A percentile compares a stretch with the other conserved stretches of the same genome.
Evolutionary conservation across 1,139 yeast species (phyloP).

Genomic region (Yarrowia galli): DNA sequence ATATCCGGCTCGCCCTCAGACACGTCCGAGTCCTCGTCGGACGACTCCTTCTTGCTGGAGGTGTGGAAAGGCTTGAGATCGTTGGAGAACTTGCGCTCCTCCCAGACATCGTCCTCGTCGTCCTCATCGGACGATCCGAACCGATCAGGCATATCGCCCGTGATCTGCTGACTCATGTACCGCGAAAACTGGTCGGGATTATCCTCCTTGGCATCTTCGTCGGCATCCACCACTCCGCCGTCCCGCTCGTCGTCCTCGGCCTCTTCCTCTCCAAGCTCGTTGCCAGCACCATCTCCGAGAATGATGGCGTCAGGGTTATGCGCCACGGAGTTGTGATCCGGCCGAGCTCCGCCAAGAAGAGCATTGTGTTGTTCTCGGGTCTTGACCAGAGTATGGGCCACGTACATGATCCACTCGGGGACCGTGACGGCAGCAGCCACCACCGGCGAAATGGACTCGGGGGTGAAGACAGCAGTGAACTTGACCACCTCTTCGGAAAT

Average conservation of each 20-base stretch:
- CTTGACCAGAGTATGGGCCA: constrained; percentile 80
- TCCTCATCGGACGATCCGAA: constrained; percentile 55
- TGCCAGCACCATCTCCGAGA: constrained; percentile 47
- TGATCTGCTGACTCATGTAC: constrained; percentile 76
- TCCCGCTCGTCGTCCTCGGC: constrained; percentile 42
- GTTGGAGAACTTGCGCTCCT: constrained; percentile 37
- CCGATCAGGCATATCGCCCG: constrained; percentile 61
- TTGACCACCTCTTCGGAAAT: constrained; percentile 98
- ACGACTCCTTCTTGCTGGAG: constrained; percentile 22
- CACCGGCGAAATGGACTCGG: constrained; percentile 63
- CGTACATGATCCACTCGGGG: constrained; percentile 82
- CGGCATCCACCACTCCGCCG: constrained; percentile 37
- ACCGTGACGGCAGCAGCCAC: constrained; percentile 64
- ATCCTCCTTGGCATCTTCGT: constrained; percentile 41
- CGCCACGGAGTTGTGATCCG: constrained; percentile 60
- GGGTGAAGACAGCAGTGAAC: constrained; percentile 78
- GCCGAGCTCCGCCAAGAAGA: constrained; percentile 81
- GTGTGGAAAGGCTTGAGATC: constrained; percentile 38
- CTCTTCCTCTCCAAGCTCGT: constrained; percentile 44
- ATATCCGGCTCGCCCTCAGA: constrained; percentile 13
- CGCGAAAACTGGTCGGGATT: constrained; percentile 64
- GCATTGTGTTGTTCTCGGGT: constrained; percentile 95
- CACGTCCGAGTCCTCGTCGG: constrained; percentile 34
- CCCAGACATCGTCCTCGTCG: constrained; percentile 38
- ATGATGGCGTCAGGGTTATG: constrained; percentile 51